phyloP scores from a whole-genome alignment of 139 green algal genomes.

The Desmodesmus armatus region DNA sequence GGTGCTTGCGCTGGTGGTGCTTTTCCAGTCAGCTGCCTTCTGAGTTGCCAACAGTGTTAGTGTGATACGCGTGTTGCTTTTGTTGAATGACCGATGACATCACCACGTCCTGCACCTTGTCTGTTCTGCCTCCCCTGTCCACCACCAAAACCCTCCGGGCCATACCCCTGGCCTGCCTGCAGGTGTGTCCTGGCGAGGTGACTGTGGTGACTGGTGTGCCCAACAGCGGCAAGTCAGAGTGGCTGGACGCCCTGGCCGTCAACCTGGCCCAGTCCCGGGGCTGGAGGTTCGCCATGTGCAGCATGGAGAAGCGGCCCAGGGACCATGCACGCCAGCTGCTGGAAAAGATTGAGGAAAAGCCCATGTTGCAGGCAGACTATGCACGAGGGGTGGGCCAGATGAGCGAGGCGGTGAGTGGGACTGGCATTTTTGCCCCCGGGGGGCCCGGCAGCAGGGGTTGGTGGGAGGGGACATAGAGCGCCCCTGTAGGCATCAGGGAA shows the following conservation, averaged over 20 bases:
- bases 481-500: neutral
- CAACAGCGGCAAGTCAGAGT: slow-evolving; percentile 98
- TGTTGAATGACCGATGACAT: too few species aligned
- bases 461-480: neutral
- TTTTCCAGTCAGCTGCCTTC: too few species aligned
- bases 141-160: too few species aligned
- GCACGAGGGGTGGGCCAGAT: slow-evolving; percentile 13
- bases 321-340: slow-evolving; percentile 52
- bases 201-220: slow-evolving; percentile 96
- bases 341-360: slow-evolving; percentile 45
- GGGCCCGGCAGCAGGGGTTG: neutral
- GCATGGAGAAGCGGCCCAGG: slow-evolving; percentile 84
- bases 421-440: neutral
- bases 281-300: slow-evolving; percentile 93
- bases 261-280: slow-evolving; percentile 84
- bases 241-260: slow-evolving; percentile 93
- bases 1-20: too few species aligned
- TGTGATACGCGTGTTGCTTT: too few species aligned
- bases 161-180: too few species aligned
- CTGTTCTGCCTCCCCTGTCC: too few species aligned
- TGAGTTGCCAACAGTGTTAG: too few species aligned
- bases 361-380: slow-evolving; percentile 27
- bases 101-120: too few species aligned
- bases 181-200: slow-evolving; percentile 86
- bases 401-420: slow-evolving; percentile 13